These are phyloP conservation scores for Ambrosia hybrid DNA, from an alignment of 140 eudicot species.

Conservation along the genomic window DNA sequence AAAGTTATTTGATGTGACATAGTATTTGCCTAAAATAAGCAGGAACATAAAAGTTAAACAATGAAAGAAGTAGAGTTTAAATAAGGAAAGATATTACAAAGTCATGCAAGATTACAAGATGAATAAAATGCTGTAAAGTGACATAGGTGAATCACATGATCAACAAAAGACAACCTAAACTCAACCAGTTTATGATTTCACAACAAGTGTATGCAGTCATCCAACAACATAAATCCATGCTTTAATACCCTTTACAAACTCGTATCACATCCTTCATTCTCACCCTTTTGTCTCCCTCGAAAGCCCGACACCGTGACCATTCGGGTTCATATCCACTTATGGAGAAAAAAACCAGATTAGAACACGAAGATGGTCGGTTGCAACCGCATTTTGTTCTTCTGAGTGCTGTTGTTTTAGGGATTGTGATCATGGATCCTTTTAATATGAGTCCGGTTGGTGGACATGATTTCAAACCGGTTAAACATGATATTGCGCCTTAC, in stretches of 20 bases:
- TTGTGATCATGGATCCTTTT: conserved; percentile 79
- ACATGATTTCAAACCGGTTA: conserved; percentile 74
- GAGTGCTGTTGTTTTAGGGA: conserved; percentile 48
- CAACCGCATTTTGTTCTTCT: conserved; percentile 59
- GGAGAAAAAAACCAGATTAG: conserved; percentile 50
- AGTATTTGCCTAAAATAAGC: not conserved
- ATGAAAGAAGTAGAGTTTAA: conserved; percentile 18
- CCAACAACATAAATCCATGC: conserved; percentile 32
- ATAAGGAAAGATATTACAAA: conserved; percentile 22
- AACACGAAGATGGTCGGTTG: conserved; percentile 44
- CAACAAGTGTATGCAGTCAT: conserved; percentile 31
- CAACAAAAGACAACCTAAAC: conserved; percentile 40
- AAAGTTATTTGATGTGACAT: not conserved
- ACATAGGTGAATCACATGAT: conserved; percentile 38
- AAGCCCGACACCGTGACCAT: not conserved
- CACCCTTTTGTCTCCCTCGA: conserved; percentile 13
- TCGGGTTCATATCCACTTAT: conserved; percentile 28
- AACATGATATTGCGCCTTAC: conserved; percentile 75
- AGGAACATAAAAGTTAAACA: conserved; percentile 9
- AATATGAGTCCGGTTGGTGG: conserved; percentile 76
- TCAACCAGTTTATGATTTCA: conserved; percentile 33
- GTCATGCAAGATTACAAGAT: conserved; percentile 19
- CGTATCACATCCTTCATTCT: conserved; percentile 16
- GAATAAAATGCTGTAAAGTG: conserved; percentile 22
- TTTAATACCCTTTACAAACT: conserved; percentile 30